These are phyloP conservation scores for Rehmannia glutinosa DNA, from an alignment of 257 asterid species.

Conservation along the genomic window DNA sequence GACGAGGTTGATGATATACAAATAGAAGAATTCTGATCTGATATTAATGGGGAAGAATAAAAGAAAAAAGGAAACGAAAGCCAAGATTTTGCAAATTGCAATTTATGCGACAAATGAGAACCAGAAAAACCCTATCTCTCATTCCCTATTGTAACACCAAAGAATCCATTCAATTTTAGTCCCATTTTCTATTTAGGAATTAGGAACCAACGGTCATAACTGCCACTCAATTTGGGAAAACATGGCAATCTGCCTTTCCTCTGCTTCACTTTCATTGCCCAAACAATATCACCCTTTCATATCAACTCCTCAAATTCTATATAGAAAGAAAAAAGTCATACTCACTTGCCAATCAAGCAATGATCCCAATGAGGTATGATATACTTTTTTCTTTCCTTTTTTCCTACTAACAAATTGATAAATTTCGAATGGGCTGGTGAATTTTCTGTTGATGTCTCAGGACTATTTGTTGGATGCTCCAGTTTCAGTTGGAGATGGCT, in stretches of 20 bases:
- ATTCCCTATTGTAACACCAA: constrained; percentile 11
- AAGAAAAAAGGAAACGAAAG: no score
- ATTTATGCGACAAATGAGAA: constrained; percentile 29
- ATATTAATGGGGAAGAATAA: no score
- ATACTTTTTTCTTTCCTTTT: no score
- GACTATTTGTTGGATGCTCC: constrained; percentile 82
- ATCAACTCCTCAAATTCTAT: constrained; percentile 20
- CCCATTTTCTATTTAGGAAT: neutral
- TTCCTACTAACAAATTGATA: no score
- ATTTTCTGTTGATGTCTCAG: constrained; percentile 26
- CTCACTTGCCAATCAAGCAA: constrained; percentile 45
- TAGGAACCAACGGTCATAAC: constrained; percentile 36
- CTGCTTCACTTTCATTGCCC: constrained; percentile 31
- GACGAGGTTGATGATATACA: no score
- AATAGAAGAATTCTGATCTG: no score
- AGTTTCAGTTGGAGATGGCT: constrained; percentile 81
- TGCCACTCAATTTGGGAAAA: constrained; percentile 17
- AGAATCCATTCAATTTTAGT: constrained; percentile 7
- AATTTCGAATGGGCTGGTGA: no score
- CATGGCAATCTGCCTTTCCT: constrained; percentile 50
- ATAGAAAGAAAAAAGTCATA: constrained; percentile 16
- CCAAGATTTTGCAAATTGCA: neutral
- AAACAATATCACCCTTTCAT: constrained; percentile 20
- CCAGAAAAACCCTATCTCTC: constrained; percentile 57
- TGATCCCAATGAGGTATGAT: constrained; percentile 50